Conservation (phyloP, 257 asterid species). For the Solanum verrucosum region DNA sequence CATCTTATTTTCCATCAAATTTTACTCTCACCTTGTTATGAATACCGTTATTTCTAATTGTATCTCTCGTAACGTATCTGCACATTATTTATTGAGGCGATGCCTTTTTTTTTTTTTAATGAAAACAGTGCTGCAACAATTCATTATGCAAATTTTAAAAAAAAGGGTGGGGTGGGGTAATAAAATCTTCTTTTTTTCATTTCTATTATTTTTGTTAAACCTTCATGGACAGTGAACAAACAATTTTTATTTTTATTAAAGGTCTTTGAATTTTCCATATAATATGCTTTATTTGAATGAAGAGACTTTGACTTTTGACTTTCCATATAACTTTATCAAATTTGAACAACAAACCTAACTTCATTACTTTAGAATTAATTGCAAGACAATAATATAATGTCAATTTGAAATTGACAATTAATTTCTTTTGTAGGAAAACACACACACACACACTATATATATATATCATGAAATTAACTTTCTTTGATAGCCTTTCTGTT, state of each 20-base stretch:
- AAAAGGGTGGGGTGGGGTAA: too few relatives aligned
- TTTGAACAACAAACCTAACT: background rate
- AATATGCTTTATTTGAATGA: background rate
- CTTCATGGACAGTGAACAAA: background rate
- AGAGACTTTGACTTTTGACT: background rate
- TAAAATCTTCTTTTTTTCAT: background rate
- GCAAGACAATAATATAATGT: background rate
- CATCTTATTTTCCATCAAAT: fast-evolving
- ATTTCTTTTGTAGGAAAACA: too few relatives aligned
- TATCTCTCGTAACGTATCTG: too few relatives aligned
- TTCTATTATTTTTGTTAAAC: background rate
- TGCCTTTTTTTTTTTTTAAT: background rate
- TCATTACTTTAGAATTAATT: background rate
- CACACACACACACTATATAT: background rate
- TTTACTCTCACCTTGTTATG: background rate
- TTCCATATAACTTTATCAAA: background rate
- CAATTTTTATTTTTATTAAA: background rate
- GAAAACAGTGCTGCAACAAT: too few relatives aligned
- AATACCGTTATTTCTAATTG: too few relatives aligned
- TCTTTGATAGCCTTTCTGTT: background rate
- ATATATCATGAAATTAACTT: background rate
- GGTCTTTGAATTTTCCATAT: background rate
- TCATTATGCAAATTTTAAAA: background rate
- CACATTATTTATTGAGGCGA: too few relatives aligned
- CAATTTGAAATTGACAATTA: background rate